Evolutionary conservation across 352 stramenopile species (phyloP).

Genomic region (Ophiocytium majus): DNA sequence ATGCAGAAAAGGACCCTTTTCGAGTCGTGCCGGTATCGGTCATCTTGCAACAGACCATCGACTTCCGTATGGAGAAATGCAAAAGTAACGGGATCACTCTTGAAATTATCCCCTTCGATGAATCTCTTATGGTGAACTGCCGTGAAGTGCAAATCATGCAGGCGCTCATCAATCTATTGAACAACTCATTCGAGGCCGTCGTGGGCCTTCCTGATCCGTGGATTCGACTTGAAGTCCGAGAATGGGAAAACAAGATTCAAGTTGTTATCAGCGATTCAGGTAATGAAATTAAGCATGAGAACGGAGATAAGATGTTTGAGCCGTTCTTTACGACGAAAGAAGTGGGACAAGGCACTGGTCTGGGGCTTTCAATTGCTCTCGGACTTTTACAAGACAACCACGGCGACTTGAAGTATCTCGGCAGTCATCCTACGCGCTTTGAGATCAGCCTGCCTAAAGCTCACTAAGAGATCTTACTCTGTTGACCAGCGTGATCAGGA

Average conservation of each 20-base stretch:
- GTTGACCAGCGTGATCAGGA: too few relatives aligned
- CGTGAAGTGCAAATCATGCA: neutral
- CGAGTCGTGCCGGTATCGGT: too few relatives aligned
- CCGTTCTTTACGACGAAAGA: constrained; percentile 8
- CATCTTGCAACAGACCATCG: neutral
- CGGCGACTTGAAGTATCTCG: too few relatives aligned
- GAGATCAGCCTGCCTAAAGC: too few relatives aligned
- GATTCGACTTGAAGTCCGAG: neutral
- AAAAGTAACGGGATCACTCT: neutral
- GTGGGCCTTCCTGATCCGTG: neutral
- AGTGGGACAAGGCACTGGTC: neutral
- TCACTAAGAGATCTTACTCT: too few relatives aligned
- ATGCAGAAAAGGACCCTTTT: too few relatives aligned
- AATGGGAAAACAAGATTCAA: neutral
- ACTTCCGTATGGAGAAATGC: too few relatives aligned
- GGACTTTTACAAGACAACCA: too few relatives aligned
- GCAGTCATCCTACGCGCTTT: too few relatives aligned
- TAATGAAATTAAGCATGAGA: neutral
- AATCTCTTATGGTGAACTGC: too few relatives aligned
- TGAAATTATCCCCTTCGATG: neutral
- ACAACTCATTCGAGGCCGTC: neutral
- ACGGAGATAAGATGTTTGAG: neutral
- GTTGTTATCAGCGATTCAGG: neutral
- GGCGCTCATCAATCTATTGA: neutral
- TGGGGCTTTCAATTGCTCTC: neutral